phyloP scores from a whole-genome alignment of 768 basidiomycete species.

The Boletus rubropictus region DNA sequence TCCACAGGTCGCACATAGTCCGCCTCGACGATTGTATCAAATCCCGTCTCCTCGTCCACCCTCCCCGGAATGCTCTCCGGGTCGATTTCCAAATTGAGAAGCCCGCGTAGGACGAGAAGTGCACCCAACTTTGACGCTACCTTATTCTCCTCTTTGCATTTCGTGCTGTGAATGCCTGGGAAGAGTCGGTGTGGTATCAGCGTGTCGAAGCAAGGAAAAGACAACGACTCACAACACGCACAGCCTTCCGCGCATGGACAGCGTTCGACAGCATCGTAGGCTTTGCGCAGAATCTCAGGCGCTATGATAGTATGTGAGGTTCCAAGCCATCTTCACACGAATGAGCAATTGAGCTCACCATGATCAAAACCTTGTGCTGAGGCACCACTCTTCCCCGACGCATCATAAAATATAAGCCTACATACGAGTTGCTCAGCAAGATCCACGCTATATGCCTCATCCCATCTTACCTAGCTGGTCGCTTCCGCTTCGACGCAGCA shows the following conservation, averaged over 20 bases:
- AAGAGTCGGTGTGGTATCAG: neutral
- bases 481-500: slow-evolving; percentile 48
- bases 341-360: slow-evolving; percentile 34
- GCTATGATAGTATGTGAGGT: slow-evolving; percentile 32
- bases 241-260: slow-evolving; percentile 74
- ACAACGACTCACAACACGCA: slow-evolving; percentile 47
- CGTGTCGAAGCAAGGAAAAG: neutral
- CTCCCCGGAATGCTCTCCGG: slow-evolving; percentile 34
- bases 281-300: slow-evolving; percentile 52
- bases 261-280: slow-evolving; percentile 47
- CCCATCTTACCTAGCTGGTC: slow-evolving; percentile 44
- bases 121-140: slow-evolving; percentile 77
- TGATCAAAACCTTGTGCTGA: slow-evolving; percentile 81
- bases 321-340: neutral
- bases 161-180: slow-evolving; percentile 49
- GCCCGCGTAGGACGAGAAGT: slow-evolving; percentile 51
- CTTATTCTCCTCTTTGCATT: slow-evolving; percentile 67
- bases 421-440: neutral
- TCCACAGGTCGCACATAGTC: slow-evolving; percentile 39
- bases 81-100: slow-evolving; percentile 46
- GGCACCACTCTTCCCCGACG: slow-evolving; percentile 62
- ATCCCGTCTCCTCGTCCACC: slow-evolving; percentile 25
- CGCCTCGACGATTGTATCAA: slow-evolving; percentile 53
- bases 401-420: slow-evolving; percentile 80
- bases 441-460: too few species aligned